A percentile compares a stretch with the other conserved stretches of the same genome.
Conservation (phyloP, 352 stramenopile genomes). For the Thalassiosira hispida region DNA sequence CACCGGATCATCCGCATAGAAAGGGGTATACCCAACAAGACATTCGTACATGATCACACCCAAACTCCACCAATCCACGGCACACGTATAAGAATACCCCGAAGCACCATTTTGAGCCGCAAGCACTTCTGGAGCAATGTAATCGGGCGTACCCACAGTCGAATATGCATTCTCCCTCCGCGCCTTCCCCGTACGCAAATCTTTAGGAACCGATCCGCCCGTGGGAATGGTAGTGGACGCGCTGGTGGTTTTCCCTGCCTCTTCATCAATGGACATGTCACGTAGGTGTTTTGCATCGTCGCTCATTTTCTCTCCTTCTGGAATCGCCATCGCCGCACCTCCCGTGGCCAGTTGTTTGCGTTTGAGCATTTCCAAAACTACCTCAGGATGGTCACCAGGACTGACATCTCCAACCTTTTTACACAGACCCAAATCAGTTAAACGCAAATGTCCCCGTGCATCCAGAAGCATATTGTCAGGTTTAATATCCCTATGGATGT, state of each 20-base stretch:
- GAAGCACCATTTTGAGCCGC: slow-evolving; percentile 89
- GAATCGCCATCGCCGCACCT: slow-evolving; percentile 32
- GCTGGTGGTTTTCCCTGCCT: slow-evolving; percentile 1
- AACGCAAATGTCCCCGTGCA: slow-evolving; percentile 96
- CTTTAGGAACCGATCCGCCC: slow-evolving; percentile 40
- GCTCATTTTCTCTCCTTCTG: slow-evolving; percentile 23
- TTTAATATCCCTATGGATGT: slow-evolving; percentile 99
- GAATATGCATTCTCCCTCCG: slow-evolving; percentile 91
- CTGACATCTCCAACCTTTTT: slow-evolving; percentile 95
- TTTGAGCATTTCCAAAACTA: slow-evolving; percentile 79
- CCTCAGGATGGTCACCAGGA: slow-evolving; percentile 77
- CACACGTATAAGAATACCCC: slow-evolving; percentile 87
- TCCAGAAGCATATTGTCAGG: slow-evolving; percentile 95
- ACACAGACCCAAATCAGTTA: slow-evolving; percentile 98
- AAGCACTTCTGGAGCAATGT: slow-evolving; percentile 97
- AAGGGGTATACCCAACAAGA: slow-evolving; percentile 98
- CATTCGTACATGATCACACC: slow-evolving; percentile 99
- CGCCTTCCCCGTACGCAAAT: slow-evolving; percentile 62
- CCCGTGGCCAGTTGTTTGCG: slow-evolving; percentile 56
- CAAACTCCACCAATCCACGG: slow-evolving; percentile 99
- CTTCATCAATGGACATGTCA: slow-evolving; percentile 84
- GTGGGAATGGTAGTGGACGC: slow-evolving; percentile 32
- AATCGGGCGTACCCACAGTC: slow-evolving; percentile 99
- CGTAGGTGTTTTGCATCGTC: slow-evolving; percentile 55
- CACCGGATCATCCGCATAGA: slow-evolving; percentile 96